A percentile compares a stretch with the other conserved stretches of the same genome.
Evolutionary conservation across 495 filamentous ascomycete genomes (phyloP).

Genomic region (Aspergillus sclerotioniger): DNA sequence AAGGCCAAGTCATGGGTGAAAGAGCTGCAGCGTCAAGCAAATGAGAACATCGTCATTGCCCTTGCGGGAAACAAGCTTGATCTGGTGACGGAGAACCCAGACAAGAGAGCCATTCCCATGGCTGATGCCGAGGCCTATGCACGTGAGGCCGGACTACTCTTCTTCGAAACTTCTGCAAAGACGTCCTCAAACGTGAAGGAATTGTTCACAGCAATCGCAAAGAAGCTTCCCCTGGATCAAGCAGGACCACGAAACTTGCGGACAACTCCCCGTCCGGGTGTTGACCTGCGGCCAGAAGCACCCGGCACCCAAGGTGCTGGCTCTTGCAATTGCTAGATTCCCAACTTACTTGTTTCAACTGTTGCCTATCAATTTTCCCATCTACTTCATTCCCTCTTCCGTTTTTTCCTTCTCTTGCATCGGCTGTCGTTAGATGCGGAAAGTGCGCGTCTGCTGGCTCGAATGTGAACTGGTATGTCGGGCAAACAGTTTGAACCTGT

Average conservation of each 20-base stretch:
- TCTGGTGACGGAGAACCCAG: slow-evolving; percentile 82
- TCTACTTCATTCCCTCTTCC: slow-evolving; percentile 9
- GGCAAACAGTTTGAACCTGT: slow-evolving; percentile 5
- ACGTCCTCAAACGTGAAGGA: slow-evolving; percentile 93
- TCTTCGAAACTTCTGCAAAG: slow-evolving; percentile 98
- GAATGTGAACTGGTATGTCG: slow-evolving; percentile 11
- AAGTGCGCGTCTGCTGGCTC: slow-evolving; percentile 16
- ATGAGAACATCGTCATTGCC: slow-evolving; percentile 99
- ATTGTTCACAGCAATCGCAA: slow-evolving; percentile 96
- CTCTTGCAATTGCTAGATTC: slow-evolving; percentile 70
- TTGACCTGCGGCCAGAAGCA: slow-evolving; percentile 76
- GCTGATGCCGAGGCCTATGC: slow-evolving; percentile 94
- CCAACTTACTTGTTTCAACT: not conserved
- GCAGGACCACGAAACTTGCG: slow-evolving; percentile 81
- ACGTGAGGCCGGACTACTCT: slow-evolving; percentile 84
- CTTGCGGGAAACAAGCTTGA: slow-evolving; percentile 97
- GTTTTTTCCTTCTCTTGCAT: slow-evolving; percentile 6
- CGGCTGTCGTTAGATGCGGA: slow-evolving; percentile 20
- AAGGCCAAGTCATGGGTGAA: slow-evolving; percentile 99
- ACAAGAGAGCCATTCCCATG: slow-evolving; percentile 86
- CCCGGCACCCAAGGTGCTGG: slow-evolving; percentile 70
- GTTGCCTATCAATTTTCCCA: slow-evolving; percentile 3
- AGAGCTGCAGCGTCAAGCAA: slow-evolving; percentile 95
- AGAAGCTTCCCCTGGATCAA: slow-evolving; percentile 94
- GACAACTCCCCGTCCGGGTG: slow-evolving; percentile 71